Base-by-base conservation (phyloP, 2,329 filamentous ascomycete species). In the Colletotrichum falcatum region DNA sequence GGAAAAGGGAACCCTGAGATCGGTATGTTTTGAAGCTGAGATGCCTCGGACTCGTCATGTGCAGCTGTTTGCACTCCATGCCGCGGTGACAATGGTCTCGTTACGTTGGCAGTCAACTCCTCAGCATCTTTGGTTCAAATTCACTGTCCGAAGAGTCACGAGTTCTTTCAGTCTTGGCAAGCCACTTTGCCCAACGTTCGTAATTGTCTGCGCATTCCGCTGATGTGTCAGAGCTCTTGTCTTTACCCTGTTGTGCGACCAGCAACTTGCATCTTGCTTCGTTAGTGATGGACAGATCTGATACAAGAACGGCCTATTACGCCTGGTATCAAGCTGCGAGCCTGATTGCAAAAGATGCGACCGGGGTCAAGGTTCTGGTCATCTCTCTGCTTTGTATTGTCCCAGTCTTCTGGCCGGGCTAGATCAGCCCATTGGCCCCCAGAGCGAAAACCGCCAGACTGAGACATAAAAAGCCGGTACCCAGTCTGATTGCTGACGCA, bases 361-460 rank as follows among this genome's bases (percentile, higher is more conserved):
- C 79, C 79, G 0, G 79, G 74, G 49, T 81, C 78, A 39, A 63
- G 33, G 48, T 49, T 64, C 44, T 74, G 70, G 2, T 73, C 73
- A 18, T 64, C 61, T 20, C 53, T 26, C 9, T 51, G 56, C 12
- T 35, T 23, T 0, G 14, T 26, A 42, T 8, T 12, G 12, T 56
- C 26, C 26, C 70, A 55, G 23, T 70, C 72, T 5, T 75, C 74
- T 0, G 77, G 77, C 53, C 72, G 74, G 42, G 77, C 77, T 7
- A 81, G 66, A 0, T 75, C 73, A 1, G 79, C 79, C 76, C 78
- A 80, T 37, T 81, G 80, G 39, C 79, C 80, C 78, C 79, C 7
- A 81, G 66, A 0, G 79, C 79, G 59, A 76, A 75, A 9, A 73
- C 71, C 2, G 76, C 76, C 28, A 78, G 72, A 0, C 74, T 71